These are phyloP conservation scores for Kockiozyma suomiensis DNA, from an alignment of 805 yeast species.

Conservation along the genomic window DNA sequence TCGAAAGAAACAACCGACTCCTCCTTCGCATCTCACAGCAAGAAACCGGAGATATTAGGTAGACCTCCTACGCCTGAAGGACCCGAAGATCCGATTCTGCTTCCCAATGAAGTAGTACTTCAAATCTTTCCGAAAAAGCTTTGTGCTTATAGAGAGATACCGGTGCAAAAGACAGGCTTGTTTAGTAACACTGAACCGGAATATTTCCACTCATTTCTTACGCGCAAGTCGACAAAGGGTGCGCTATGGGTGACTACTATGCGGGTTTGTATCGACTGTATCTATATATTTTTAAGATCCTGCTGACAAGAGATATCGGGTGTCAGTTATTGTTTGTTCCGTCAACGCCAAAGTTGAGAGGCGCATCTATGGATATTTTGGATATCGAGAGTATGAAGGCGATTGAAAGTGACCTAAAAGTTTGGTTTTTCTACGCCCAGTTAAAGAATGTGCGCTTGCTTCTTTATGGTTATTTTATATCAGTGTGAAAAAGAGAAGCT, in stretches of 20 bases:
- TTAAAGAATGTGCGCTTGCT: not conserved
- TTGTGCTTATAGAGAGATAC: constrained; percentile 20
- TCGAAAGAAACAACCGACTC: not conserved
- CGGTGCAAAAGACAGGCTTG: constrained; percentile 15
- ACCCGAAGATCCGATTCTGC: constrained; percentile 37
- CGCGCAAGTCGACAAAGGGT: constrained; percentile 23
- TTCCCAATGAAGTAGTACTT: constrained; percentile 40
- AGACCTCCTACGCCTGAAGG: constrained; percentile 38
- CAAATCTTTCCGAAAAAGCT: constrained; percentile 36
- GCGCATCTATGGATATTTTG: constrained; percentile 25
- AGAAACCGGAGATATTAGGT: constrained; percentile 7
- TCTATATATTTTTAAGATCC: not conserved
- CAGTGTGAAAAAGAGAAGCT: not conserved
- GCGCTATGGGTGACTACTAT: constrained; percentile 31
- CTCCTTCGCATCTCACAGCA: too few relatives aligned
- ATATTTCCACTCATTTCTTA: constrained; percentile 25
- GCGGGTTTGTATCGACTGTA: constrained; percentile 14
- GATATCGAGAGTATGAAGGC: constrained; percentile 26
- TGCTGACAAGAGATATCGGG: not conserved
- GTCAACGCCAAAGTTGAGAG: constrained; percentile 11
- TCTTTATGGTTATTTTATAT: not conserved
- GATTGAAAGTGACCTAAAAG: constrained; percentile 25
- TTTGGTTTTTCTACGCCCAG: constrained; percentile 30
- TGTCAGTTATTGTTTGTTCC: constrained; percentile 26
- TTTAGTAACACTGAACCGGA: constrained; percentile 25